Conservation (phyloP, 352 stramenopile genomes). For the Lagenidium giganteum region DNA sequence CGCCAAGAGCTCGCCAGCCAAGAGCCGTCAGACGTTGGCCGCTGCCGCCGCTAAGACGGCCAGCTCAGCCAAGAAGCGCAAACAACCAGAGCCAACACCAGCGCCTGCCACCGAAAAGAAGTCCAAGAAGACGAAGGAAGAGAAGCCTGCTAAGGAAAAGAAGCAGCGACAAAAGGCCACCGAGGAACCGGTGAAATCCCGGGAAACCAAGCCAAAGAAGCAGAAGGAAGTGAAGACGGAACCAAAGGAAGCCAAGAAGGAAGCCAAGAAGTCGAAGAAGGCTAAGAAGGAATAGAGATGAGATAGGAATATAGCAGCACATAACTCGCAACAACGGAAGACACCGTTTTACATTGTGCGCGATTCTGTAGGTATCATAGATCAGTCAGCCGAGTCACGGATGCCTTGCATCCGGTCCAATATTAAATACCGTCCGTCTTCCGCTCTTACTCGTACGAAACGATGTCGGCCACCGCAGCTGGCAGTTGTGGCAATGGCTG, state of each 20-base stretch:
- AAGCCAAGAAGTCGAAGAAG: constrained; percentile 24
- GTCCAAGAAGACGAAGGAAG: constrained; percentile 15
- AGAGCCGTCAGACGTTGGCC: no score
- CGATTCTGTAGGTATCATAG: constrained; percentile 1
- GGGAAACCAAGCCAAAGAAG: constrained; percentile 6
- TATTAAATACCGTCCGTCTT: no score
- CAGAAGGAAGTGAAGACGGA: constrained; percentile 18
- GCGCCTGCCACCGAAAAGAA: constrained; percentile 10
- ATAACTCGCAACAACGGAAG: not conserved
- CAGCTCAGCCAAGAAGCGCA: constrained; percentile 7
- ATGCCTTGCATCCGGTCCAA: no score
- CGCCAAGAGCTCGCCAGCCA: constrained; percentile 1
- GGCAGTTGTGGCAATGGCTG: constrained; percentile 33
- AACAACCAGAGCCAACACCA: constrained; percentile 1
- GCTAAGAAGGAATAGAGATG: constrained; percentile 40
- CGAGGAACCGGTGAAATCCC: not conserved
- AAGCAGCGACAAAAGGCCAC: constrained; percentile 2
- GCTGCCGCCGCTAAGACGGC: constrained; percentile 6
- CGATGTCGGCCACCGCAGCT: constrained; percentile 19
- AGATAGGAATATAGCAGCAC: not conserved
- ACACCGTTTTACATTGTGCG: no score
- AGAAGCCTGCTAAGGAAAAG: constrained; percentile 19
- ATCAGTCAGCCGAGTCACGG: no score
- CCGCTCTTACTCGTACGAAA: constrained; percentile 36
- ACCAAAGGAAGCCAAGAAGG: constrained; percentile 19